These are phyloP conservation scores for Aquilaria agallochum DNA, from an alignment of 441 rosid genomes.

Conservation along the genomic window DNA sequence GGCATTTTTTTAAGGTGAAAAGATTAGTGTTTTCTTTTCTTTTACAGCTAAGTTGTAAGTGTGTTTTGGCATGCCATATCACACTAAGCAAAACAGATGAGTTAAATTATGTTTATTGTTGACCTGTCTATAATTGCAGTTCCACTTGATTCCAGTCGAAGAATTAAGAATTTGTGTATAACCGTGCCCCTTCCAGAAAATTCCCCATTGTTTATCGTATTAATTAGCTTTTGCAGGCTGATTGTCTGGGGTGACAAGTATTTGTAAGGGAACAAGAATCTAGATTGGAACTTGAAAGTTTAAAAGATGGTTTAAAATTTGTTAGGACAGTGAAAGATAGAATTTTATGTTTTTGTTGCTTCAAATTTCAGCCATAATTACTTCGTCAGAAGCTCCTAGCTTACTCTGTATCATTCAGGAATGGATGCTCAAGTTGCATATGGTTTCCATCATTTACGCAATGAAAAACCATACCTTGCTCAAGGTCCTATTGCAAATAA, in stretches of 20 bases:
- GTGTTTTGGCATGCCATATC: no score
- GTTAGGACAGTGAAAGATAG: not conserved
- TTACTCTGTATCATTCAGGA: slow-evolving; percentile 35
- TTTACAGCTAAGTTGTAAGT: no score
- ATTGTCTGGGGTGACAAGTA: not conserved
- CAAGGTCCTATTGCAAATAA: slow-evolving; percentile 82
- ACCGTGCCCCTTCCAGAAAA: no score
- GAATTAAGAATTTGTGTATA: no score
- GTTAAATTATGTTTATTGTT: no score
- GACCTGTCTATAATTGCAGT: no score
- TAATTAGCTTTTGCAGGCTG: no score
- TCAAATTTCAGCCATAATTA: not conserved
- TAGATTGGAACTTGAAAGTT: not conserved
- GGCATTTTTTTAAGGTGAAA: no score
- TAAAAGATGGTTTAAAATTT: not conserved
- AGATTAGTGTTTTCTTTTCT: no score
- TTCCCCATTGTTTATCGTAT: no score
- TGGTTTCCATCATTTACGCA: slow-evolving; percentile 85
- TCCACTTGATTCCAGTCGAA: no score
- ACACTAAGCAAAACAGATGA: no score
- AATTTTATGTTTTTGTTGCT: slow-evolving; percentile 2
- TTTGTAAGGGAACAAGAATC: not conserved
- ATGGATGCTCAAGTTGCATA: slow-evolving; percentile 97
- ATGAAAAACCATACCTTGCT: slow-evolving; percentile 76
- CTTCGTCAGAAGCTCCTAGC: slow-evolving; percentile 11